Evolutionary conservation across 768 basidiomycete species (phyloP).

Genomic region (Phlebiopsis gigantea): DNA sequence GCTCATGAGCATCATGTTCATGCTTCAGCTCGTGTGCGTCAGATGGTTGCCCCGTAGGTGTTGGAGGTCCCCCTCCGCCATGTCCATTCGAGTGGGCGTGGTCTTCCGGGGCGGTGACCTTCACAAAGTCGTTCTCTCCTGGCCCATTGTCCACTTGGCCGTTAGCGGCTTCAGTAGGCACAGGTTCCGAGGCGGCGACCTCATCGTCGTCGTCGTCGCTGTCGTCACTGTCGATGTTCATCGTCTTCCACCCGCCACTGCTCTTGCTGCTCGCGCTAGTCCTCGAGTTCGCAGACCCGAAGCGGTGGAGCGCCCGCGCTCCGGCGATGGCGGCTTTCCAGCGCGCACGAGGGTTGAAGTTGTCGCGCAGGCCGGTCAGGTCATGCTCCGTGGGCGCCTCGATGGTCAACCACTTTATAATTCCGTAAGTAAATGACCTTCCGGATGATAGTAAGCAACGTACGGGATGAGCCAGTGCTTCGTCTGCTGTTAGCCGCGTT

Average conservation of each 20-base stretch:
- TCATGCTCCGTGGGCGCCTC: conserved; percentile 68
- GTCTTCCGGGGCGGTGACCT: conserved; percentile 1
- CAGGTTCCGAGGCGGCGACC: conserved; percentile 18
- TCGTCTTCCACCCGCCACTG: conserved; percentile 31
- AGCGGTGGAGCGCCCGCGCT: conserved; percentile 34
- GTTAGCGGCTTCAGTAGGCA: not conserved
- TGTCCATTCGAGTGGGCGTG: not conserved
- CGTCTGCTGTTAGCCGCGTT: conserved; percentile 64
- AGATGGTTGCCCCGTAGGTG: conserved; percentile 8
- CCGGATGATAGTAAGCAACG: conserved; percentile 20
- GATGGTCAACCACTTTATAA: conserved; percentile 67
- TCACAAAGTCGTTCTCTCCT: conserved; percentile 30
- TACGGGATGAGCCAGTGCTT: conserved; percentile 67
- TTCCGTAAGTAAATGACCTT: not conserved
- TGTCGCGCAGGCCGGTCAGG: conserved; percentile 70
- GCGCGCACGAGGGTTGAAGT: conserved; percentile 71
- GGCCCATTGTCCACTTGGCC: conserved; percentile 22
- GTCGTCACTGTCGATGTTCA: conserved; percentile 18
- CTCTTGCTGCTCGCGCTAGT: conserved; percentile 20
- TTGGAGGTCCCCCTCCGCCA: not conserved
- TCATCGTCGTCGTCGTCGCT: conserved; percentile 31
- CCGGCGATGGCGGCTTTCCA: conserved; percentile 69
- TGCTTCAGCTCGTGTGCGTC: conserved; percentile 20
- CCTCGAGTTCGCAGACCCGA: conserved; percentile 20
- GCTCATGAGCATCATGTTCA: conserved; percentile 19